Base-by-base conservation (phyloP, 768 basidiomycete species). In the Lentinula sp. region DNA sequence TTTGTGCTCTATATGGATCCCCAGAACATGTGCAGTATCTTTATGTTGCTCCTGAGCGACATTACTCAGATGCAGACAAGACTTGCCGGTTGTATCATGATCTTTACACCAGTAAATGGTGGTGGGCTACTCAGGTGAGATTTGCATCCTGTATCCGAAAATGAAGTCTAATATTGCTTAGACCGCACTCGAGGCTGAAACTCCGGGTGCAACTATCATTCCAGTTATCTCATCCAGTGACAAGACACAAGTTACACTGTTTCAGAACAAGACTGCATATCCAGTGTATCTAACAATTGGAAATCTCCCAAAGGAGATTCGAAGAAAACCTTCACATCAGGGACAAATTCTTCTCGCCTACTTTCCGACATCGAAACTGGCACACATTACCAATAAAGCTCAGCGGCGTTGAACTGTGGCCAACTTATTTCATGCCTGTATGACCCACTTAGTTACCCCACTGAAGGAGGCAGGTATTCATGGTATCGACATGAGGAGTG, bases 31-130 rank as follows among this genome's bases (percentile, higher is more conserved):
- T 69, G 0, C 56, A 35, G 0, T 63, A 74, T 33, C 67, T 80
- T 0, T 60, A 69, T 2, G 68, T 76, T 56, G 61, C 59, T 1
- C 79, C 78, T 0, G 78, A 79, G 60, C 61, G 66, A 2, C 78
- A 79, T 50, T 81, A 72, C 59, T 37, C 63, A 0, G 75, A 77
- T 60, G 62, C 52, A 0, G 67, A 70, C 6, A 32, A 67, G 8
- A 71, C 49, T 1, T 46, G 60, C 0, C 60, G 71, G 0, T 15
- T 79, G 0, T 81, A 73, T 60, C 68, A 73, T 63, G 79, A 82
- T 49, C 75, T 82, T 73, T 70, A 80, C 45, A 82, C 79, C 0
- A 79, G 76, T 0, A 72, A 74, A 50, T 84, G 82, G 82, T 82
- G 81, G 82, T 82, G 81, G 80, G 51, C 52, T 9, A 76, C 71